Conservation (phyloP, 495 filamentous ascomycete genomes). For the Aspergillus wentii region DNA sequence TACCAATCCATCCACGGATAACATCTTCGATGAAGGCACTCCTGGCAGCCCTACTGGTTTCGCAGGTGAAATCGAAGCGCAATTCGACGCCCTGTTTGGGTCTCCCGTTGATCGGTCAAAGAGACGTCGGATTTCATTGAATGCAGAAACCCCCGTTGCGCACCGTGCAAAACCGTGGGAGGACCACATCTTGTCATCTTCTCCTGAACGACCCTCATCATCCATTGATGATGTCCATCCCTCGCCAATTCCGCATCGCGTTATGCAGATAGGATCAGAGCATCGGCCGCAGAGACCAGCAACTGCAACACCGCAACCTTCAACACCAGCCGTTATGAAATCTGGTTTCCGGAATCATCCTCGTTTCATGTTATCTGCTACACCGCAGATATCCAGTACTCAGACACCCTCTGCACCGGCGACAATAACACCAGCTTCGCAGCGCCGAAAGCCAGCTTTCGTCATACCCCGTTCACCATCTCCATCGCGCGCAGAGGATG, state of each 20-base stretch:
- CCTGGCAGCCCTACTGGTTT: slow-evolving; percentile 17
- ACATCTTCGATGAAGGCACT: slow-evolving; percentile 9
- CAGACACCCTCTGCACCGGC: slow-evolving; percentile 13
- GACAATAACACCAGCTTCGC: slow-evolving; percentile 10
- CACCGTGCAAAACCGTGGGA: background rate
- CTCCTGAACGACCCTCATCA: slow-evolving; percentile 10
- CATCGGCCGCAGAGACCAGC: slow-evolving; percentile 7
- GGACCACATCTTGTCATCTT: slow-evolving; percentile 13
- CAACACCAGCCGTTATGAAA: slow-evolving; percentile 16
- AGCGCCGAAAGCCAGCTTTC: slow-evolving; percentile 30
- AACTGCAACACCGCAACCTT: slow-evolving; percentile 5
- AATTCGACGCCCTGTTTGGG: slow-evolving; percentile 28
- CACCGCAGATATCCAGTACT: slow-evolving; percentile 9
- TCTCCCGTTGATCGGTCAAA: slow-evolving; percentile 20
- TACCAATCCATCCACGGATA: background rate
- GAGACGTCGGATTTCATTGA: slow-evolving; percentile 18
- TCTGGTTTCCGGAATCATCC: slow-evolving; percentile 22
- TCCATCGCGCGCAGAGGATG: slow-evolving; percentile 15
- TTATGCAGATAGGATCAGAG: background rate
- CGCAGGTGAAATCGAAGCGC: slow-evolving; percentile 12
- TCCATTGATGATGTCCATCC: background rate
- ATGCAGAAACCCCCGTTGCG: slow-evolving; percentile 3
- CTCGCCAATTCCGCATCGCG: background rate
- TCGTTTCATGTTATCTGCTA: slow-evolving; percentile 24
- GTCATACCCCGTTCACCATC: slow-evolving; percentile 38